Conservation (phyloP, 768 basidiomycete genomes). For the Artomyces pyxidatus region DNA sequence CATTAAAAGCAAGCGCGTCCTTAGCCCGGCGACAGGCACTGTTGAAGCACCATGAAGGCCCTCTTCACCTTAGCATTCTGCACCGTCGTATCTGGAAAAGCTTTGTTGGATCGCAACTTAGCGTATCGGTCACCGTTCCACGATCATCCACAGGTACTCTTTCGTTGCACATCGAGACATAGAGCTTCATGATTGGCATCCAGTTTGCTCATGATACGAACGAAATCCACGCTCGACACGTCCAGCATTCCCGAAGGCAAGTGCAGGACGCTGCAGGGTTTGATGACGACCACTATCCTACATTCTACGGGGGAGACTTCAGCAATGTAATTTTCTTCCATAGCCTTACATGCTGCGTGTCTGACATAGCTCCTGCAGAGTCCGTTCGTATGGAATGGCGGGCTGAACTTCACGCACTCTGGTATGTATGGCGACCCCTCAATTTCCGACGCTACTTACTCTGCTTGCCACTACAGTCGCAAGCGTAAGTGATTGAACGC, state of each 20-base stretch:
- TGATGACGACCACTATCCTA: slow-evolving; percentile 41
- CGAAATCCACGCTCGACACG: slow-evolving; percentile 29
- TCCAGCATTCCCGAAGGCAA: slow-evolving; percentile 29
- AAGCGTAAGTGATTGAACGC: slow-evolving; percentile 36
- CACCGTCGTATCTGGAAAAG: neutral
- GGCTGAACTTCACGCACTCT: slow-evolving; percentile 41
- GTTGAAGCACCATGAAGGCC: too few species aligned
- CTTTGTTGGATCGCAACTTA: slow-evolving; percentile 30
- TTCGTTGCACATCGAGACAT: neutral
- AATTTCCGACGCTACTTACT: too few species aligned
- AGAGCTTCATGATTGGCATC: too few species aligned
- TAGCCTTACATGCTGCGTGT: neutral
- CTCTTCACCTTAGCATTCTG: neutral
- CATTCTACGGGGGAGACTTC: slow-evolving; percentile 42
- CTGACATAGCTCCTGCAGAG: slow-evolving; percentile 22
- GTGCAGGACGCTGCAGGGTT: slow-evolving; percentile 29
- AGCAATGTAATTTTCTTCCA: slow-evolving; percentile 30
- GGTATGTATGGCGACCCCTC: slow-evolving; percentile 23
- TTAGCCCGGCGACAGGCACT: too few species aligned
- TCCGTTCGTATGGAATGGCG: slow-evolving; percentile 41
- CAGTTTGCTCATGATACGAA: slow-evolving; percentile 34
- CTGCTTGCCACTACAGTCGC: slow-evolving; percentile 28
- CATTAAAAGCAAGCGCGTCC: too few species aligned
- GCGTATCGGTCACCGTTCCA: slow-evolving; percentile 33
- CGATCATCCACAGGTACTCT: slow-evolving; percentile 13